Conservation (phyloP, 1,284 basidiomycete species). For the Trichosporon sp. region DNA sequence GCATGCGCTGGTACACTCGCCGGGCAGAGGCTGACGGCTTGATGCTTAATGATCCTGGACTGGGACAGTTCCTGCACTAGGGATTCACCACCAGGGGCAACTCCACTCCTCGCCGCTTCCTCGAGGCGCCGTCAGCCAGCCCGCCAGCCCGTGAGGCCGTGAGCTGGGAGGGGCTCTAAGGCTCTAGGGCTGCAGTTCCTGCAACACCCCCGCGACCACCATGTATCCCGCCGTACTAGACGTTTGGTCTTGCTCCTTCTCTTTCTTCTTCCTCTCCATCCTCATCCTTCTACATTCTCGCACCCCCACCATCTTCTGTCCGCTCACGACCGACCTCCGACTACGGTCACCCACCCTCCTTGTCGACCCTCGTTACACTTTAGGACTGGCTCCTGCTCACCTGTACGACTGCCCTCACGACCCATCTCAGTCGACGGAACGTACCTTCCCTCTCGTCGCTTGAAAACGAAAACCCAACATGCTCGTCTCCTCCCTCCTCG, state of each 20-base stretch:
- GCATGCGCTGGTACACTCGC: neutral
- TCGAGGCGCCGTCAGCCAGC: neutral
- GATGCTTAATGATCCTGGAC: constrained; percentile 13
- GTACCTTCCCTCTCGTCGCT: neutral
- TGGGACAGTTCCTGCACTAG: constrained; percentile 11
- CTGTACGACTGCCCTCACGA: neutral
- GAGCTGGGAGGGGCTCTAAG: too few relatives aligned
- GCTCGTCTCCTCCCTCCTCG: neutral
- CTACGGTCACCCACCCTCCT: neutral
- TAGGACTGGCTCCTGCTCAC: neutral
- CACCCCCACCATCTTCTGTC: neutral
- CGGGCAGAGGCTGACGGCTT: constrained; percentile 7
- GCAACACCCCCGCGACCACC: neutral
- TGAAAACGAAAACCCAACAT: neutral
- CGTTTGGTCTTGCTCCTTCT: neutral
- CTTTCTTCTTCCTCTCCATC: constrained; percentile 10
- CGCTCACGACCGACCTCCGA: neutral
- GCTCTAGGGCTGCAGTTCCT: too few relatives aligned
- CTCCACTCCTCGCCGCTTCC: neutral
- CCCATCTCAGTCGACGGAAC: neutral
- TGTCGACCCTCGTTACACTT: neutral
- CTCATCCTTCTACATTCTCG: neutral
- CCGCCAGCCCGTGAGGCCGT: too few relatives aligned
- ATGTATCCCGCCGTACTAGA: neutral
- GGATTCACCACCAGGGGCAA: constrained; percentile 9